A percentile compares a stretch with the other conserved stretches of the same genome.
Evolutionary conservation across 495 filamentous ascomycete genomes (phyloP).

Genomic region (Penicillium longicatenatum): DNA sequence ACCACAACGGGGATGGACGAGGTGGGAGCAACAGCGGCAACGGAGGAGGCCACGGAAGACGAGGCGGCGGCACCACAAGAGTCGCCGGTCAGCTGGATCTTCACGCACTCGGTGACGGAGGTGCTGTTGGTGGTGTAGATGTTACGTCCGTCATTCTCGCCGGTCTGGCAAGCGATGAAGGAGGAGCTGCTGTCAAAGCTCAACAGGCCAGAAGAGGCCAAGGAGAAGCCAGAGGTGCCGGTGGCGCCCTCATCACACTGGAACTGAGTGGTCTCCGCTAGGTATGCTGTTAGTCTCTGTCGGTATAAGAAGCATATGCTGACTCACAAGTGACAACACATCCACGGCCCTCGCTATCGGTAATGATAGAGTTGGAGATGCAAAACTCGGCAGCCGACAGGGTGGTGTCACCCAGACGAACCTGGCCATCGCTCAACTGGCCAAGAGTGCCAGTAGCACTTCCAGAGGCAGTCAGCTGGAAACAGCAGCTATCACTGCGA

Average conservation of each 20-base stretch:
- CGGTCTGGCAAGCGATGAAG: constrained; percentile 59
- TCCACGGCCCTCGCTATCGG: constrained; percentile 54
- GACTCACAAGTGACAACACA: constrained; percentile 59
- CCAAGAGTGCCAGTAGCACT: constrained; percentile 50
- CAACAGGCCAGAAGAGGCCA: constrained; percentile 50
- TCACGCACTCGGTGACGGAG: constrained; percentile 45
- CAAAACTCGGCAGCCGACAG: constrained; percentile 45
- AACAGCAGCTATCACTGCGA: constrained; percentile 49
- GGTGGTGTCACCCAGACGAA: constrained; percentile 47
- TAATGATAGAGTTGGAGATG: constrained; percentile 51
- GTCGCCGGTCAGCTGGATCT: constrained; percentile 50
- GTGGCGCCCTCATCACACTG: constrained; percentile 62
- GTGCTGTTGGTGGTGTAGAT: constrained; percentile 52
- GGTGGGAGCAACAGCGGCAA: not conserved
- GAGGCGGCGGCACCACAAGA: constrained; percentile 35
- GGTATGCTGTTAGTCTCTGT: constrained; percentile 13
- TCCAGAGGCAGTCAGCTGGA: constrained; percentile 50
- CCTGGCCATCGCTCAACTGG: constrained; percentile 57
- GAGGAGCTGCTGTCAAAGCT: constrained; percentile 42
- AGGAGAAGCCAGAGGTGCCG: constrained; percentile 49
- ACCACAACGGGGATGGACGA: not conserved
- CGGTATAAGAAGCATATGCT: not conserved
- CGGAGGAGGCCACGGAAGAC: constrained; percentile 2
- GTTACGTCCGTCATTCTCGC: constrained; percentile 49
- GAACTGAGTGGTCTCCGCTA: constrained; percentile 61